Percentiles rank a stretch among this genome's conserved stretches.
Conservation (phyloP, 257 asterid species). For the Ehretia macrophylla region DNA sequence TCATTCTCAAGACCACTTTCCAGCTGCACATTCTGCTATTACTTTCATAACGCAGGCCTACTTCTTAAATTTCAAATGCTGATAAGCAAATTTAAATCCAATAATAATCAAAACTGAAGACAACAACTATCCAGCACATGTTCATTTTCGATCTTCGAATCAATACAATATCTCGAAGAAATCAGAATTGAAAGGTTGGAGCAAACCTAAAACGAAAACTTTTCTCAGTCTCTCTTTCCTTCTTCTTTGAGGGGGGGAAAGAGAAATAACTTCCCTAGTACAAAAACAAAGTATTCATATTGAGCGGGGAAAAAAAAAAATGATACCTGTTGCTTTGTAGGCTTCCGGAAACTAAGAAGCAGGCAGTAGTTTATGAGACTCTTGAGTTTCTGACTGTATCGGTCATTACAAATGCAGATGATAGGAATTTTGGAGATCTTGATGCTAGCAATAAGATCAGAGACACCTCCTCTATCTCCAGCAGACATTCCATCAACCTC, state of each 20-base stretch:
- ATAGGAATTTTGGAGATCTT: constrained; percentile 88
- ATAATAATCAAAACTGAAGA: not conserved
- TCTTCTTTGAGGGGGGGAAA: no score
- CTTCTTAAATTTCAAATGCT: not conserved
- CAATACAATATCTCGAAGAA: not conserved
- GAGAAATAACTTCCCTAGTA: no score
- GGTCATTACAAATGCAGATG: constrained; percentile 96
- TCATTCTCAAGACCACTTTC: not conserved
- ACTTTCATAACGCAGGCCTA: not conserved
- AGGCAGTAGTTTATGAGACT: constrained; percentile 94
- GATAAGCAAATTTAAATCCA: not conserved
- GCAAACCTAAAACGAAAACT: no score
- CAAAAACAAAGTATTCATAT: not conserved
- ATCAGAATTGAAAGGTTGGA: not conserved
- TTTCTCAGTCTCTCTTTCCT: no score
- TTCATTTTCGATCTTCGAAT: not conserved
- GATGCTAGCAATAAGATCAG: constrained; percentile 96
- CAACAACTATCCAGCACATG: not conserved
- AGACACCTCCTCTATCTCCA: constrained; percentile 99
- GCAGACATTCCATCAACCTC: constrained; percentile 99
- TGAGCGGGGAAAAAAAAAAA: constrained; percentile 5
- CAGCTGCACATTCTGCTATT: not conserved
- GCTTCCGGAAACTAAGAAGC: constrained; percentile 79
- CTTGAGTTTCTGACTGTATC: constrained; percentile 94
- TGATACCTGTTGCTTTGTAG: constrained; percentile 96